Evolutionary conservation across 1,284 basidiomycete genomes (phyloP).

Genomic region (Ustilago hordei): DNA sequence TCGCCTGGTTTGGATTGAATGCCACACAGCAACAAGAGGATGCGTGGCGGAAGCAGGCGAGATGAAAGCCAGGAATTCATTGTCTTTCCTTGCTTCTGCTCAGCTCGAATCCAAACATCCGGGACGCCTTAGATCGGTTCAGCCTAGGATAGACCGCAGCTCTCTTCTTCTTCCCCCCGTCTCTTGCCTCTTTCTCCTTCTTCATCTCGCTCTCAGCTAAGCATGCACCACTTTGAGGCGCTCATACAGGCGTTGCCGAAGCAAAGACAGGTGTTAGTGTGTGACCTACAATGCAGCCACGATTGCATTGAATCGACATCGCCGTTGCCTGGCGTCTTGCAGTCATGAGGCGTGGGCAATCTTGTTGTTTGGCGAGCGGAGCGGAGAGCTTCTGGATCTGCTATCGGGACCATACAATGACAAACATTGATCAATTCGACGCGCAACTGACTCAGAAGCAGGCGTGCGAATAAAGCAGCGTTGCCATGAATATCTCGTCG

Average conservation of each 20-base stretch:
- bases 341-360: background rate
- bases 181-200: background rate
- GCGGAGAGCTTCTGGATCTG: background rate
- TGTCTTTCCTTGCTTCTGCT: background rate
- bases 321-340: background rate
- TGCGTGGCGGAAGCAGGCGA: background rate
- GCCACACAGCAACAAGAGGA: background rate
- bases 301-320: background rate
- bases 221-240: background rate
- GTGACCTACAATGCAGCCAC: background rate
- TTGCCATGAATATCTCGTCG: too few species aligned
- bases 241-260: background rate
- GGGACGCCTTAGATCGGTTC: conserved; percentile 1
- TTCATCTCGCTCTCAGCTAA: background rate
- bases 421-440: background rate
- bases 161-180: too few species aligned
- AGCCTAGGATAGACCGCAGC: conserved; percentile 1
- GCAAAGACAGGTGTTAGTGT: background rate
- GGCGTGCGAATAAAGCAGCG: background rate
- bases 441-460: background rate
- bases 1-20: background rate
- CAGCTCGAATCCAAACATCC: background rate
- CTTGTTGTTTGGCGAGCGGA: background rate
- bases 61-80: conserved; percentile 6
- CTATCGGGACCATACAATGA: background rate